A percentile compares a stretch with the other conserved stretches of the same genome.
Evolutionary conservation across 768 basidiomycete genomes (phyloP).

Genomic region (Termitomyces sp.): DNA sequence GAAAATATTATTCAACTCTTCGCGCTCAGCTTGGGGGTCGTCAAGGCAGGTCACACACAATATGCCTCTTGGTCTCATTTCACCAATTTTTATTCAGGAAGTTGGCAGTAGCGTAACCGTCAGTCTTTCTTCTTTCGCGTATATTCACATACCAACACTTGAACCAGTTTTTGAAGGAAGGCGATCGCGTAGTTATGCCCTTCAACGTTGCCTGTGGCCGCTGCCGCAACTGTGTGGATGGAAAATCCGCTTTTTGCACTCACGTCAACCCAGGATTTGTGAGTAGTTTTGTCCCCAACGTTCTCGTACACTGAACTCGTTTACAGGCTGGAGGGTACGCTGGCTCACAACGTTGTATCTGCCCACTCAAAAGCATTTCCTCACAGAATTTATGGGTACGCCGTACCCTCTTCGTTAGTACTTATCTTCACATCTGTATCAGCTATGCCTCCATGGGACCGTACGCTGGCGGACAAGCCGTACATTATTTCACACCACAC

Average conservation of each 20-base stretch:
- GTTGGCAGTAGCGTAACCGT: slow-evolving; percentile 40
- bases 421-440: not conserved
- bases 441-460: slow-evolving; percentile 57
- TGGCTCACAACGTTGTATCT: not conserved
- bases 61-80: not conserved
- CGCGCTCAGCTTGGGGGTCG: slow-evolving; percentile 40
- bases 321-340: slow-evolving; percentile 41
- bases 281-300: slow-evolving; percentile 9
- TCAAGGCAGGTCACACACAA: slow-evolving; percentile 28
- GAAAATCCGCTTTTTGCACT: slow-evolving; percentile 50
- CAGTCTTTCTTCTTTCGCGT: slow-evolving; percentile 6
- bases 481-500: slow-evolving; percentile 12
- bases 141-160: not conserved
- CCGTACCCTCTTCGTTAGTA: too few species aligned
- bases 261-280: slow-evolving; percentile 55
- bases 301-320: too few species aligned
- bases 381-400: not conserved
- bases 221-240: slow-evolving; percentile 52
- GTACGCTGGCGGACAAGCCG: slow-evolving; percentile 49
- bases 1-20: not conserved
- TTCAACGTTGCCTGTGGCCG: slow-evolving; percentile 58
- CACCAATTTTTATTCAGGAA: slow-evolving; percentile 24
- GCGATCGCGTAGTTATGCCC: slow-evolving; percentile 57
- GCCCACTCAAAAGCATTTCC: too few species aligned
- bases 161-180: slow-evolving; percentile 42